A percentile compares a stretch with the other conserved stretches of the same genome.
These are phyloP conservation scores for Penicillium sp. DNA, from an alignment of 2,329 filamentous ascomycete genomes.

Conservation along the genomic window DNA sequence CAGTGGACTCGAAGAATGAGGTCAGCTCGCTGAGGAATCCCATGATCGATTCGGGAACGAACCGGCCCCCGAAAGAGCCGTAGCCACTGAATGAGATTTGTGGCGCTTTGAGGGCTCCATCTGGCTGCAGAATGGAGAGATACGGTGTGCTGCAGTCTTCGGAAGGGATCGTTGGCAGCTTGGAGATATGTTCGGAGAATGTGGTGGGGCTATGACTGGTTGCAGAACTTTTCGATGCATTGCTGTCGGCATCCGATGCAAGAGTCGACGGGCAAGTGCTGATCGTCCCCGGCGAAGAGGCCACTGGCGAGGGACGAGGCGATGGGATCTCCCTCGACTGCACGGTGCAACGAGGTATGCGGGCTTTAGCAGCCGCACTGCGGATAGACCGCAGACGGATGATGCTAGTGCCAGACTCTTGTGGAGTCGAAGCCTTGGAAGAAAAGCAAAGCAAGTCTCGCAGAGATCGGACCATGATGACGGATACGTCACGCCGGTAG, in stretches of 20 bases:
- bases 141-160: constrained; percentile 14
- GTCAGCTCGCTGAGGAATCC: constrained; percentile 23
- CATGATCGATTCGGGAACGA: constrained; percentile 27
- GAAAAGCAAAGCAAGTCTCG: constrained; percentile 18
- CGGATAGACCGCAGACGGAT: constrained; percentile 8
- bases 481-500: background rate
- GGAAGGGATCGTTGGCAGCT: constrained; percentile 3
- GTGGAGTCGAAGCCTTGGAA: constrained; percentile 1
- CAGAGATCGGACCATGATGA: constrained; percentile 12
- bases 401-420: background rate
- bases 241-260: constrained; percentile 13
- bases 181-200: constrained; percentile 7
- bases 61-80: constrained; percentile 25
- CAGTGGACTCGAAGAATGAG: constrained; percentile 20
- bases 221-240: constrained; percentile 10
- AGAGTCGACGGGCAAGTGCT: constrained; percentile 10
- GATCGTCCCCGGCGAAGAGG: constrained; percentile 6
- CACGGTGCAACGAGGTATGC: constrained; percentile 1
- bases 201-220: constrained; percentile 11
- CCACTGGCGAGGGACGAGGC: background rate
- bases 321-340: no score
- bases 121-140: constrained; percentile 18
- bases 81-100: constrained; percentile 21
- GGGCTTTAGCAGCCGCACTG: constrained; percentile 2
- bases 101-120: constrained; percentile 19